Evolutionary conservation across 106 monocot species (phyloP).

Genomic region (Cymbidium sinense): DNA sequence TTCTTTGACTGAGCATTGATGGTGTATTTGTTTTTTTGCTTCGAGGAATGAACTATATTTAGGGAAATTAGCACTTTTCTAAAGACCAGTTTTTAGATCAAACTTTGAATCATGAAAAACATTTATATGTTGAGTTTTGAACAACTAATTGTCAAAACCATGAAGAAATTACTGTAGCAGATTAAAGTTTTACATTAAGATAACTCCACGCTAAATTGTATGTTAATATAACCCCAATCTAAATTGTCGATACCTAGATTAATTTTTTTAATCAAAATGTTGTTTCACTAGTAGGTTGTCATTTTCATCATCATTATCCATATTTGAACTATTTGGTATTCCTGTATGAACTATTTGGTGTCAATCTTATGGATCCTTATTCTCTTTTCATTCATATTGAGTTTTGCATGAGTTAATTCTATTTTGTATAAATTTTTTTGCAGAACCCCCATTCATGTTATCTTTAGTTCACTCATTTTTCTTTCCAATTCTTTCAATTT

Average conservation of each 20-base stretch:
- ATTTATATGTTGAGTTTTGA: neutral
- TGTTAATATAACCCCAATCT: neutral
- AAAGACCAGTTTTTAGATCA: neutral
- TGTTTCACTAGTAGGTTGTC: neutral
- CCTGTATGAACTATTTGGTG: too few relatives aligned
- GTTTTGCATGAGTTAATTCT: neutral
- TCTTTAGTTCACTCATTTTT: too few relatives aligned
- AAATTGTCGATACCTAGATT: too few relatives aligned
- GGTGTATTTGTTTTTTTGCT: neutral
- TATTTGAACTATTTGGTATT: neutral
- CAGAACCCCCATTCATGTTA: too few relatives aligned
- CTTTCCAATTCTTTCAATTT: too few relatives aligned
- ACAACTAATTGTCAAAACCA: neutral
- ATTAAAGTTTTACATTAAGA: neutral
- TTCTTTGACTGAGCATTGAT: neutral
- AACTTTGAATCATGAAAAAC: neutral
- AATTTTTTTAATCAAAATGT: neutral
- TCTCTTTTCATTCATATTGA: too few relatives aligned
- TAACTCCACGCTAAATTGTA: neutral
- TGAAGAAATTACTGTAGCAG: neutral
- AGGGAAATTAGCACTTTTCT: neutral
- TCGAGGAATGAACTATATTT: neutral
- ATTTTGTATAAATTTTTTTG: neutral
- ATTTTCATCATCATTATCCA: neutral
- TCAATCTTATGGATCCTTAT: too few relatives aligned